phyloP scores from a whole-genome alignment of 2,329 filamentous ascomycete species.

The Aspergillus jensenii region DNA sequence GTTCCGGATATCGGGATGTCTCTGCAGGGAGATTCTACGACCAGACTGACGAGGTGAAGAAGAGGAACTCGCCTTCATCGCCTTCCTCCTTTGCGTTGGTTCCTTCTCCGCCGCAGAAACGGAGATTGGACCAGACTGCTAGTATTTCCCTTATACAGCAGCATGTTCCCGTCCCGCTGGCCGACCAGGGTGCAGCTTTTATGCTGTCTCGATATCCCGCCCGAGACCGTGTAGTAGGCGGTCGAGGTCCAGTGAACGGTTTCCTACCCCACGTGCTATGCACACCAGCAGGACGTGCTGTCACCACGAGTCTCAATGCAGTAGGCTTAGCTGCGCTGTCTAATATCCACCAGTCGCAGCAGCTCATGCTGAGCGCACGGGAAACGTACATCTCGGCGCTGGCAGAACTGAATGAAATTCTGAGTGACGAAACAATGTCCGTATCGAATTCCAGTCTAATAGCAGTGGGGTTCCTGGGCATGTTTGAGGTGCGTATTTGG shows the following conservation, averaged over 20 bases:
- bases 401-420: slow-evolving; percentile 6
- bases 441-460: slow-evolving; percentile 10
- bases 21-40: slow-evolving; percentile 18
- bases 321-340: slow-evolving; percentile 8
- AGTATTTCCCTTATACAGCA: neutral
- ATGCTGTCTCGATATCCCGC: slow-evolving; percentile 6
- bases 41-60: slow-evolving; percentile 20
- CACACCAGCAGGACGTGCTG: slow-evolving; percentile 3
- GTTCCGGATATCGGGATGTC: slow-evolving; percentile 22
- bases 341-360: slow-evolving; percentile 5
- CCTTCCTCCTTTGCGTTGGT: neutral
- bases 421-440: slow-evolving; percentile 3
- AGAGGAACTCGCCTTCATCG: slow-evolving; percentile 9
- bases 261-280: slow-evolving; percentile 1
- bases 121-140: neutral
- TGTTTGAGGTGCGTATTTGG: slow-evolving; percentile 7
- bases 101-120: neutral
- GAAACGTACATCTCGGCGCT: slow-evolving; percentile 8
- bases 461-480: slow-evolving; percentile 9
- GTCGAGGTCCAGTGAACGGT: slow-evolving; percentile 1
- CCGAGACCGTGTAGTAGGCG: neutral
- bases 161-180: neutral
- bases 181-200: slow-evolving; percentile 8
- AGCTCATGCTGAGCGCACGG: slow-evolving; percentile 3
- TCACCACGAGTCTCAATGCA: slow-evolving; percentile 8